Evolutionary conservation across 1,284 basidiomycete genomes (phyloP), one percentile per base, ranked within the genome.

Genomic region (Cryptococcus depauperatus): DNA sequence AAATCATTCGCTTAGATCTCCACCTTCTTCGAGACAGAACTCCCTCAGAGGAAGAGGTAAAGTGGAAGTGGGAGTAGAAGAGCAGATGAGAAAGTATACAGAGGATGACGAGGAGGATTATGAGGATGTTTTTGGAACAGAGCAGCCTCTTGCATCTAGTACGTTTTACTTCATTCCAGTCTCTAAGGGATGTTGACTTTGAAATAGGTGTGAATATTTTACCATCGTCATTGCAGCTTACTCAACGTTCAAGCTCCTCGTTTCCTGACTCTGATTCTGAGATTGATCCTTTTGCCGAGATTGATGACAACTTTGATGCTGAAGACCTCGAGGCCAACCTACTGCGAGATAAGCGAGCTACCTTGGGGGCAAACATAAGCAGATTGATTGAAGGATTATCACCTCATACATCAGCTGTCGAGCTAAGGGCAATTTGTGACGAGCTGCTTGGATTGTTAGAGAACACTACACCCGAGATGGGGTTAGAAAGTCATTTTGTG

Each of bases 271-370:
- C 80, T 4, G 88, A 92, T 49, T 87, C 91, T 50, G 88, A 89
- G 38, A 84, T 86, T 47, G 91, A 95, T 74, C 90, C 91, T 1
- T 96, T 96, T 60, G 89, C 91, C 1, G 89, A 92, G 83, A 89
- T 93, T 52, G 88, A 93, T 56, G 88, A 90, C 74, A 86, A 67
- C 32, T 65, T 84, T 25, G 89, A 86, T 52, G 35, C 18, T 9
- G 35, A 90, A 59, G 85, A 88, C 55, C 75, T 93, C 4, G 89
- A 93, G 62, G 79, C 86, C 1, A 92, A 93, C 56, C 73, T 95
- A 6, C 81, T 87, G 50, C 78, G 90, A 34, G 91, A 95, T 72
- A 89, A 92, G 72, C 77, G 86, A 57, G 92, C 93, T 1, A 79
- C 90, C 5, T 74, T 95, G 40, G 86, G 80, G 57, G 82, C 79